These are phyloP conservation scores for Grosmannia penicillata DNA, from an alignment of 2,329 filamentous ascomycete species.

Conservation along the genomic window DNA sequence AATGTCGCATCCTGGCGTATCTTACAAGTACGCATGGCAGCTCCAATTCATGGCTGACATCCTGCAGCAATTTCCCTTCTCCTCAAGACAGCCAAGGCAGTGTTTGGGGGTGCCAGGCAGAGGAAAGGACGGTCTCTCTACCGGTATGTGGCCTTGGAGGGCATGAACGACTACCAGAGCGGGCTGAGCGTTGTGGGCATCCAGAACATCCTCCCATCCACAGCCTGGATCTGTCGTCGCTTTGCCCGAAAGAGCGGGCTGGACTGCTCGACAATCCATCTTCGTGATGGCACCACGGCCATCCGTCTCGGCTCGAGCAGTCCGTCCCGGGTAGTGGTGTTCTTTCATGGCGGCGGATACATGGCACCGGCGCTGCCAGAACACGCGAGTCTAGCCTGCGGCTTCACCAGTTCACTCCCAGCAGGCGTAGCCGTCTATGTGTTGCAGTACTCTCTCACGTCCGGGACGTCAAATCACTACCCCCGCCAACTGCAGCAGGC, in stretches of 20 bases:
- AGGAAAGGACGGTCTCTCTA: conserved; percentile 1
- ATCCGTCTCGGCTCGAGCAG: neutral
- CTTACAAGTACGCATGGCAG: too few relatives aligned
- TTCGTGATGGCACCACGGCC: conserved; percentile 1
- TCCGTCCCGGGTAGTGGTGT: neutral
- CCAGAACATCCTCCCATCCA: conserved; percentile 4
- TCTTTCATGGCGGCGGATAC: conserved; percentile 5
- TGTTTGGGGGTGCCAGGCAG: neutral
- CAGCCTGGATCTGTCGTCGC: neutral
- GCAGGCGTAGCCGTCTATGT: conserved; percentile 1
- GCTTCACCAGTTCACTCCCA: neutral
- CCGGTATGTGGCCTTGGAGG: conserved; percentile 1
- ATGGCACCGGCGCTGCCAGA: conserved; percentile 1
- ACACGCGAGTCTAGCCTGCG: conserved; percentile 1
- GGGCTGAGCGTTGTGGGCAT: conserved; percentile 3
- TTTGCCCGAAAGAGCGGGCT: neutral
- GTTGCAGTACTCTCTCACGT: conserved; percentile 3
- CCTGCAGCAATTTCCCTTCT: neutral
- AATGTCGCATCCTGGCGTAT: too few relatives aligned
- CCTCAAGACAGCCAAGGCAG: neutral
- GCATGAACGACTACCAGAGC: conserved; percentile 5
- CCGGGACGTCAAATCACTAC: conserved; percentile 2
- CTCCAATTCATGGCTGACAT: neutral
- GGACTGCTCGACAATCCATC: neutral
- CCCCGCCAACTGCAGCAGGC: conserved; percentile 5